Evolutionary conservation across 2,329 filamentous ascomycete genomes (phyloP).

Genomic region (Furcasterigmium sp.): DNA sequence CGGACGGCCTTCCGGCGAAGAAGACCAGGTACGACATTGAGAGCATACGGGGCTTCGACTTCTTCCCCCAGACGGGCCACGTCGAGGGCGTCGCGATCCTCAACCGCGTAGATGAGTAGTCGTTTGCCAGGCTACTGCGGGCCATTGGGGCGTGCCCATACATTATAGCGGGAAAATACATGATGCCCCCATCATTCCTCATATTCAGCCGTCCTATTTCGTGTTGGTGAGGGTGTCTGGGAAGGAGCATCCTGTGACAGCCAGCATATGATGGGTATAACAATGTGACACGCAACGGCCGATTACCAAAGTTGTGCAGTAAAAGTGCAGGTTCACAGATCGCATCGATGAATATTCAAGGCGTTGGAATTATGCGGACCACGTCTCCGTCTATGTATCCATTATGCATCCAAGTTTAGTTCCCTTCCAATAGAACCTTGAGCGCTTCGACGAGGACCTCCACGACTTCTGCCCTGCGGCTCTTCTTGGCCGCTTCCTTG

Average conservation of each 20-base stretch:
- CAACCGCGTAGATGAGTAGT: slow-evolving; percentile 45
- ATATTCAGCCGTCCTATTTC: too few relatives aligned
- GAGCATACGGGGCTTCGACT: slow-evolving; percentile 88
- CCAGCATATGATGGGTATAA: too few relatives aligned
- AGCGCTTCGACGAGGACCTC: slow-evolving; percentile 67
- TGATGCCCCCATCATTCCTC: too few relatives aligned
- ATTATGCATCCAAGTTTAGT: slow-evolving; percentile 1
- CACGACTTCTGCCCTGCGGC: slow-evolving; percentile 63
- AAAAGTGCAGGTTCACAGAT: neutral
- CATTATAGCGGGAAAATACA: too few relatives aligned
- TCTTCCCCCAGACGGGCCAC: slow-evolving; percentile 84
- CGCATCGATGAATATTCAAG: neutral
- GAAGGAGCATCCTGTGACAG: too few relatives aligned
- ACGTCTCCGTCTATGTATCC: neutral
- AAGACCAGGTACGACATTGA: slow-evolving; percentile 71
- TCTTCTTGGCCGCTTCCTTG: slow-evolving; percentile 65
- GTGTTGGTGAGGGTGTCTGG: too few relatives aligned
- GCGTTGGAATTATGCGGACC: neutral
- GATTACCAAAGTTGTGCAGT: too few relatives aligned
- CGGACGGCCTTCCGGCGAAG: slow-evolving; percentile 17
- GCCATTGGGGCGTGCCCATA: too few relatives aligned
- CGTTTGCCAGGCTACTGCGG: neutral
- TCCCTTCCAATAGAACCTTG: slow-evolving; percentile 55
- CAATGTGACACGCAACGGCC: too few relatives aligned
- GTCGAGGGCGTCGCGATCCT: slow-evolving; percentile 64